Evolutionary conservation across 495 filamentous ascomycete genomes (phyloP), one percentile per base, ranked within the genome.

Genomic region (Penicillium coprophilum): DNA sequence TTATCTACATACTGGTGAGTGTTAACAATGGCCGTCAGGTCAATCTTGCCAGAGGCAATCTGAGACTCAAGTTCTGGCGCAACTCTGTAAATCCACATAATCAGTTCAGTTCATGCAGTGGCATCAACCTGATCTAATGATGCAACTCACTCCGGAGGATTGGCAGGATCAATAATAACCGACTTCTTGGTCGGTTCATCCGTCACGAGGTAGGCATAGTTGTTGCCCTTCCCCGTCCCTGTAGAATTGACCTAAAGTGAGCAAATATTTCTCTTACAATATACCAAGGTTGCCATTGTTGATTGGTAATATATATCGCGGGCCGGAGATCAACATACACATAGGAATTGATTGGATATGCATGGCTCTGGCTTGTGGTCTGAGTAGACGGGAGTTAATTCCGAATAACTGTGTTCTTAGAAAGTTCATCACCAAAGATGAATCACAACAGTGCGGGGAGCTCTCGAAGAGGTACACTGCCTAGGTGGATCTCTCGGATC

Each of bases 271-370:
- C 30, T 32, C 30, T n/a, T 38, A 7, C 15, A 32, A 15, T 24
- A 47, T 47, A 2, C 0, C 23, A 2, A 30, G 13, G 5, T 50
- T 39, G 19, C 5, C 7, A 31, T 4, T 17, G 48, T 27, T 19
- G 50, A 20, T 50, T 47, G 11, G 30, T 38, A 23, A 45, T 28
- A n/a, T 34, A 39, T 13, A 60, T 47, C 17, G 50, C 21, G 7
- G 52, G n/a, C 28, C 19, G 12, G 24, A 39, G 34, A 5, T 32
- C 53, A 19, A 82, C 89, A 66, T 85, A 96, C 93, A 97, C 94
- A 97, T 98, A 32, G 94, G 94, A 77, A 98, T 96, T 53, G 91
- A 91, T 71, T 92, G 85, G 73, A 98, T 88, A 86, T 97, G 92
- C 94, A 98, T 98, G 61, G 77, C 71, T 68, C 71, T 67, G 52